Evolutionary conservation across 805 yeast species (phyloP), one percentile per base, ranked within the genome.

Genomic region (Myxozyma melibiosi): DNA sequence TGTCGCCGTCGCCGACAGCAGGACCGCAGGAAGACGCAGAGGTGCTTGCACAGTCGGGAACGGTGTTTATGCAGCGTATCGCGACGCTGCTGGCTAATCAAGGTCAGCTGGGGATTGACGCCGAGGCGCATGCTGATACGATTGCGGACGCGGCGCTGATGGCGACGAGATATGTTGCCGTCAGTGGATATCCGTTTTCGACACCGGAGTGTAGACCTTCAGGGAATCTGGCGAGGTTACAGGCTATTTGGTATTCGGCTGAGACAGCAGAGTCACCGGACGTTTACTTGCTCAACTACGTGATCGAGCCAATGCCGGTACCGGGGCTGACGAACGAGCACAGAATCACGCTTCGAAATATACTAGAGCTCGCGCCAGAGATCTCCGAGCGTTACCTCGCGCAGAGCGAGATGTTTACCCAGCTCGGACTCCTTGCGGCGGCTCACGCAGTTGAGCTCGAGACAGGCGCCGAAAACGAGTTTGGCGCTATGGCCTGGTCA

Each of bases 331-430:
- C 27, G 7, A 22, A 31, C 14, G 50, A 34, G 39, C 28, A 16
- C 9, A 16, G 16, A 2, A 49, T 44, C 25, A 28, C 58, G 9
- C 38, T 53, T 4, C 55, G 58, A 4, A 41, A 48, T 11, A 48
- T 57, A 20, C 45, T 57, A 31, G 18, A 27, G 3, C 30, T 44
- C 14, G 30, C 44, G 20, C 57, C 62, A 28, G 34, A 8, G 13
- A 55, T 58, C 14, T 42, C 57, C 7, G 64, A 57, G 18, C 48
- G 66, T 37, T 58, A 45, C 43, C 54, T 67, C 39, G 62, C 68
- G 28, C 67, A 66, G 52, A 66, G 69, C 14, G 69, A 67, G 31
- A 52, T 62, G 39, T 62, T 60, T 41, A 50, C 68, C 24, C 67
- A 65, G 30, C 44, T 57, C 31, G 61, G 57, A 6, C 45, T 57